These are phyloP conservation scores for Bipolaris oryzae DNA, from an alignment of 2,329 filamentous ascomycete species.

Conservation along the genomic window DNA sequence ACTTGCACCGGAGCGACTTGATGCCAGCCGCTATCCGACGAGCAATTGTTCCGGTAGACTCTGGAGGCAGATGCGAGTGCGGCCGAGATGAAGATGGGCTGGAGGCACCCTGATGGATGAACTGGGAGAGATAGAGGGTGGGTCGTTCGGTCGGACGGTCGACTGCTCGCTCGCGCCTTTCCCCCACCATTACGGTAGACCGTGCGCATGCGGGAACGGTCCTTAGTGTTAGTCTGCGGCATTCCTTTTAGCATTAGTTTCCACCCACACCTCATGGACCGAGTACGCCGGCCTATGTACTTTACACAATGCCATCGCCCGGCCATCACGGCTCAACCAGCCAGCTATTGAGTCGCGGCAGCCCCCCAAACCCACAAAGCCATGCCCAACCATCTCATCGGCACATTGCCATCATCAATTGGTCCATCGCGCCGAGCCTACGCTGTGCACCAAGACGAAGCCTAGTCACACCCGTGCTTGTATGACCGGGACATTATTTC, in stretches of 20 bases:
- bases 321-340: background rate
- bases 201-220: conserved; percentile 22
- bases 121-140: conserved; percentile 14
- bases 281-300: no score
- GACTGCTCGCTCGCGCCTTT: conserved; percentile 15
- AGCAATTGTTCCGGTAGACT: background rate
- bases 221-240: conserved; percentile 11
- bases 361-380: background rate
- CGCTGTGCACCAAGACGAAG: conserved; percentile 6
- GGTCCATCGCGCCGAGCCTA: background rate
- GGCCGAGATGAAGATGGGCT: conserved; percentile 4
- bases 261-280: no score
- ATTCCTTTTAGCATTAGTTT: conserved; percentile 3
- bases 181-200: conserved; percentile 21
- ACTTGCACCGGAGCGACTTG: background rate
- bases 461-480: conserved; percentile 10
- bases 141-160: conserved; percentile 1
- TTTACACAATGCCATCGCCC: background rate
- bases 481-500: background rate
- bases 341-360: background rate
- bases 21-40: background rate
- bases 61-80: background rate
- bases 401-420: conserved; percentile 8
- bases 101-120: conserved; percentile 23
- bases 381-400: conserved; percentile 4